Conservation (phyloP, 2,329 filamentous ascomycete species). For the Aspergillus tanneri region DNA sequence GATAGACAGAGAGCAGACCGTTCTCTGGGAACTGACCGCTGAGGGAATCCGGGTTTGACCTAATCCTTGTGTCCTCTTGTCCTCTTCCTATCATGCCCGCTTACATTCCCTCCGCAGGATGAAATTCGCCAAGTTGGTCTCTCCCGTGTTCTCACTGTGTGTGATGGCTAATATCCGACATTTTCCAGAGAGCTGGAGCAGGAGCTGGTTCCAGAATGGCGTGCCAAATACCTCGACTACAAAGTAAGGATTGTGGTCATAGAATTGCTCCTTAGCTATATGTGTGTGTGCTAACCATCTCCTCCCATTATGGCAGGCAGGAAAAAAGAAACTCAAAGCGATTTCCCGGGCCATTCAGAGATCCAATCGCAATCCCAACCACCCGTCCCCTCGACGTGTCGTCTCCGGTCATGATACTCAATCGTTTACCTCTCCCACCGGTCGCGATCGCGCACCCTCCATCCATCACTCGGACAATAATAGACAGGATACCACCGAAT, state of each 20-base stretch:
- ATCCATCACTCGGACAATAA: slow-evolving; percentile 23
- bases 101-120: slow-evolving; percentile 38
- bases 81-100: slow-evolving; percentile 18
- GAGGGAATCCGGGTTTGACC: not conserved
- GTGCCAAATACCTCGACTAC: slow-evolving; percentile 90
- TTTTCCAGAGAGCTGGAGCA: slow-evolving; percentile 69
- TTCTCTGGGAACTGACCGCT: no score
- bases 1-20: no score
- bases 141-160: slow-evolving; percentile 14
- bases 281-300: slow-evolving; percentile 17
- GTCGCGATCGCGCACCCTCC: slow-evolving; percentile 17
- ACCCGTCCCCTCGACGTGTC: slow-evolving; percentile 46
- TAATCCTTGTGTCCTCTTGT: slow-evolving; percentile 8
- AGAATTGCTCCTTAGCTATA: no score
- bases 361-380: slow-evolving; percentile 48
- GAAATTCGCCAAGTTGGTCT: slow-evolving; percentile 62
- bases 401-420: slow-evolving; percentile 17
- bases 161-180: slow-evolving; percentile 20
- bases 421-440: slow-evolving; percentile 12
- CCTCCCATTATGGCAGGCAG: slow-evolving; percentile 47
- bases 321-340: slow-evolving; percentile 90
- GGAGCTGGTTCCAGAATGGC: slow-evolving; percentile 91
- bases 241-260: no score
- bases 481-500: slow-evolving; percentile 17
- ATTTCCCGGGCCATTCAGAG: slow-evolving; percentile 69